A percentile compares a stretch with the other conserved stretches of the same genome.
Evolutionary conservation across 2,329 filamentous ascomycete genomes (phyloP).

Genomic region (Myriosclerotinia duriaeana): DNA sequence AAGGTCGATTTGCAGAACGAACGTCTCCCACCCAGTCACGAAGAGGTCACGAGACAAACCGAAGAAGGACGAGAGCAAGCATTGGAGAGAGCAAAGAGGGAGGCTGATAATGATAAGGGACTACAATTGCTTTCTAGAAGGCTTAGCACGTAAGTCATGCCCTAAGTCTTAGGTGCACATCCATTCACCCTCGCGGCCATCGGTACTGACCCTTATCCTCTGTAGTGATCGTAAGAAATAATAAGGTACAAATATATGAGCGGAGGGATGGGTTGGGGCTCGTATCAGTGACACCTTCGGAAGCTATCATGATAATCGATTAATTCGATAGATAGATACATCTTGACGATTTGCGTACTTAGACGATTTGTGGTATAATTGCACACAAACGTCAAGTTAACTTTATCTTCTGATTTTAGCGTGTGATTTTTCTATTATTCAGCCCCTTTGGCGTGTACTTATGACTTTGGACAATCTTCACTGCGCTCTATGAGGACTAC

Average conservation of each 20-base stretch:
- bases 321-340: conserved; percentile 22
- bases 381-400: conserved; percentile 23
- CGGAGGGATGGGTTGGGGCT: background rate
- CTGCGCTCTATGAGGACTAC: background rate
- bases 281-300: conserved; percentile 16
- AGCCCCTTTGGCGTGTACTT: background rate
- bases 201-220: conserved; percentile 15
- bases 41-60: conserved; percentile 82
- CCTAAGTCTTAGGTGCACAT: background rate
- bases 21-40: conserved; percentile 83
- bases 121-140: conserved; percentile 83
- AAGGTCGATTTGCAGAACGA: conserved; percentile 98
- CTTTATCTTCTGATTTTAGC: background rate
- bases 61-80: conserved; percentile 80
- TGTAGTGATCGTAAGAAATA: conserved; percentile 35
- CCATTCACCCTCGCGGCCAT: background rate
- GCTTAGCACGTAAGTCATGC: conserved; percentile 83
- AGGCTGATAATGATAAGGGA: conserved; percentile 89
- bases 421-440: background rate
- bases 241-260: conserved; percentile 22
- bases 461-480: background rate
- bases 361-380: conserved; percentile 15
- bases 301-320: conserved; percentile 22
- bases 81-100: conserved; percentile 78
- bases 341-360: conserved; percentile 20